Base-by-base conservation (phyloP, 805 yeast genomes). In the Starmerella cellae region DNA sequence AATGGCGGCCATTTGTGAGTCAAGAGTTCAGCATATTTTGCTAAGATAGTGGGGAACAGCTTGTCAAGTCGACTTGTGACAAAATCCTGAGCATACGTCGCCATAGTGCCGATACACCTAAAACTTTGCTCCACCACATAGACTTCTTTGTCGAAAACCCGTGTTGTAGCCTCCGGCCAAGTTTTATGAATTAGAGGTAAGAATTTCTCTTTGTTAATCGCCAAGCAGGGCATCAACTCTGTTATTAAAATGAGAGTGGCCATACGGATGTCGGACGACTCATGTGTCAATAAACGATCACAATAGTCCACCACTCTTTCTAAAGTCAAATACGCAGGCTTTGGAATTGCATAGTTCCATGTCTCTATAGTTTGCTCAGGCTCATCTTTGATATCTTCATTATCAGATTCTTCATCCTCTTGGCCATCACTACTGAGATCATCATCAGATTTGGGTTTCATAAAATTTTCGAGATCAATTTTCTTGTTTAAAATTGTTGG, bases 311-410 rank as follows among this genome's bases (percentile, higher is more conserved):
- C 65, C 3, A 88, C 75, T 42, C 73, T 73, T 35, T 75, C 72
- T 1, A 82, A 60, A 2, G 77, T 62, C 31, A 60, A 57, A 57
- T 82, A 88, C 0, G 79, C 62, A 2, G 67, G 61, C 32, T 69
- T 63, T 0, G 93, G 81, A 0, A 87, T 63, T 0, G 77, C 75
- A 0, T 88, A 78, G 0, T 55, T 50, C 95, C 95, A 85, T 26
- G 66, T 65, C 2, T 54, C 51, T 1, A 45, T 49, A 8, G 51
- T 62, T 14, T 49, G 53, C n/a, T 62, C 65, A 18, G 46, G 70
- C 57, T 27, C 56, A 45, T 54, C 58, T 30, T 52, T 48, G 5
- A 37, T 13, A 3, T 27, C 38, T 11, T 43, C 46, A 33, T 55
- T 61, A 28, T 64, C 71, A 5, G 35, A 40, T 9, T 67, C 69